Percentiles rank a stretch among this genome's conserved stretches.
phyloP scores from a whole-genome alignment of 1,139 yeast species.

The Blastobotrys aristatus region DNA sequence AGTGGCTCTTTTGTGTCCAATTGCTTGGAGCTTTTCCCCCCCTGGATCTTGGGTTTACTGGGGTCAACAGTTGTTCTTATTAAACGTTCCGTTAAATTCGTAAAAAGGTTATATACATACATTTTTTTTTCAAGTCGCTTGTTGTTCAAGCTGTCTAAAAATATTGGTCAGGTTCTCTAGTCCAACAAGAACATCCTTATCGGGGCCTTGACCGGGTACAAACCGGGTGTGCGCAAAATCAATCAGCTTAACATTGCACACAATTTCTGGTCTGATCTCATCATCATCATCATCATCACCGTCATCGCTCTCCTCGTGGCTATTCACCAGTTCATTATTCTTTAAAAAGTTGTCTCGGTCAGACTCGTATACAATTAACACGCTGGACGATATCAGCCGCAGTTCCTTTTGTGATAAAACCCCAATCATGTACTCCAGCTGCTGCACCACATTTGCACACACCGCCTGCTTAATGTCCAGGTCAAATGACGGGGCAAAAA shows the following conservation, averaged over 20 bases:
- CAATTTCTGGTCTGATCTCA: conserved; percentile 27
- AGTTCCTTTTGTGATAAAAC: conserved; percentile 59
- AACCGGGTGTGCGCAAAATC: conserved; percentile 87
- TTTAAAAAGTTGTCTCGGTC: conserved; percentile 36
- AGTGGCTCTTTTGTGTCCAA: too few relatives aligned
- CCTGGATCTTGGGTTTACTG: too few relatives aligned
- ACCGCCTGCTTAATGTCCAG: conserved; percentile 27
- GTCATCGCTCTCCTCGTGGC: conserved; percentile 31
- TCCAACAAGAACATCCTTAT: conserved; percentile 64
- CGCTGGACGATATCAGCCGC: conserved; percentile 67
- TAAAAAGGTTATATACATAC: too few relatives aligned
- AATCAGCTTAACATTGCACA: conserved; percentile 60
- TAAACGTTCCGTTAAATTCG: too few relatives aligned
- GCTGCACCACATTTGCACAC: conserved; percentile 45
- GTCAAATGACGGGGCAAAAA: conserved; percentile 38
- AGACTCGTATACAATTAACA: conserved; percentile 70
- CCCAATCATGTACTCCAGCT: conserved; percentile 61
- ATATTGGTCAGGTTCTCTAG: conserved; percentile 49
- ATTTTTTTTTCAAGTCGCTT: too few relatives aligned
- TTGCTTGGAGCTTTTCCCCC: too few relatives aligned
- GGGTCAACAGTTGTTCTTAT: too few relatives aligned
- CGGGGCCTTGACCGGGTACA: conserved; percentile 62
- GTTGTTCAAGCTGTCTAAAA: conserved; percentile 2
- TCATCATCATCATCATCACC: conserved; percentile 29
- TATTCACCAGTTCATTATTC: conserved; percentile 12